phyloP scores from a whole-genome alignment of 164 flowering plant species.

The Annona squamosa region DNA sequence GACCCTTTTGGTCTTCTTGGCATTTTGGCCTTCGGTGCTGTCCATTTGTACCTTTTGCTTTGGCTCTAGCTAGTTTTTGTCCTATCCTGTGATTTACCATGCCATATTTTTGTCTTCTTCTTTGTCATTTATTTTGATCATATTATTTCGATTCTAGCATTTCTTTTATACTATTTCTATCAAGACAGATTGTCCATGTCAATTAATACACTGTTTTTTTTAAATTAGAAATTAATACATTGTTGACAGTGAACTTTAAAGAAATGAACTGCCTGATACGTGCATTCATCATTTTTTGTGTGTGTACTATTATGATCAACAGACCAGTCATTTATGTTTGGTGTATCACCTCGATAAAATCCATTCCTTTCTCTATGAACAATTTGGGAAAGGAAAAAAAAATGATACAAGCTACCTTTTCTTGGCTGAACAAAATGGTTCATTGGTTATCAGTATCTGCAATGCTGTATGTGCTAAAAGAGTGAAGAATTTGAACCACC shows the following conservation, averaged over 20 bases:
- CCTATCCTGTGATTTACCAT: not conserved
- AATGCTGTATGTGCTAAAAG: too few species aligned
- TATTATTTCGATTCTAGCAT: not conserved
- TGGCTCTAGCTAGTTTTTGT: constrained; percentile 1
- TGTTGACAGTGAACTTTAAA: not conserved
- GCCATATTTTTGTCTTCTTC: not conserved
- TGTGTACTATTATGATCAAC: too few species aligned
- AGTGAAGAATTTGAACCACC: too few species aligned
- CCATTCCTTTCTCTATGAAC: too few species aligned
- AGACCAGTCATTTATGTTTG: too few species aligned
- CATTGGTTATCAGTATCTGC: too few species aligned
- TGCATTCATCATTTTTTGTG: not conserved
- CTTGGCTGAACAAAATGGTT: too few species aligned
- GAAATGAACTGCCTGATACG: not conserved
- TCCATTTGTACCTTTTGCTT: not conserved
- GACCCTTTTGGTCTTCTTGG: not conserved
- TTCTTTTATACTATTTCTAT: not conserved
- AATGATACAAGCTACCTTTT: too few species aligned
- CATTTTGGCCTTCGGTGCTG: not conserved
- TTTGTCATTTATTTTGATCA: not conserved
- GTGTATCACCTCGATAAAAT: too few species aligned
- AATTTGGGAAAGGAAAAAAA: too few species aligned
- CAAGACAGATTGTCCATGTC: not conserved
- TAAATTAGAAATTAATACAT: not conserved
- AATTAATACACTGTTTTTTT: not conserved